Percentiles rank a stretch among this genome's conserved stretches.
Conservation (phyloP, 2,329 filamentous ascomycete genomes). For the Chaetothyriales sp. region DNA sequence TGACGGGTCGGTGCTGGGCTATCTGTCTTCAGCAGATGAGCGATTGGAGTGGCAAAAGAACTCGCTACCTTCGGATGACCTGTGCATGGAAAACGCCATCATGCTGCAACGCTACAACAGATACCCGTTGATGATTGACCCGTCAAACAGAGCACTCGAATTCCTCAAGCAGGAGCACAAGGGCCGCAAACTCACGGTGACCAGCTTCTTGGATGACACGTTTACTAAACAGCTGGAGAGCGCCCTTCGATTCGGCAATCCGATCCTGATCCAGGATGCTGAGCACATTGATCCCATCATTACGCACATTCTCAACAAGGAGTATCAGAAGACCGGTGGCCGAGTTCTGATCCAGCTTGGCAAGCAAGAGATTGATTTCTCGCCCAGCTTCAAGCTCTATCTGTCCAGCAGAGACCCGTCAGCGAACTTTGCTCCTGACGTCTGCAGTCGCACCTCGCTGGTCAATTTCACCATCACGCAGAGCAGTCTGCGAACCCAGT, state of each 20-base stretch:
- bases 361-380: constrained; percentile 98
- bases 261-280: constrained; percentile 94
- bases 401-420: constrained; percentile 92
- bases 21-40: constrained; percentile 90
- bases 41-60: constrained; percentile 90
- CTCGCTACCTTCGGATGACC: constrained; percentile 80
- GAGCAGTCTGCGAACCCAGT: constrained; percentile 96
- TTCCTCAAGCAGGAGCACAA: constrained; percentile 92
- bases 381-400: constrained; percentile 87
- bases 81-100: constrained; percentile 97
- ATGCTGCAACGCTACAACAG: constrained; percentile 95
- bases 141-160: constrained; percentile 83
- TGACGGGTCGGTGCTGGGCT: constrained; percentile 89
- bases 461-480: constrained; percentile 99
- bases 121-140: constrained; percentile 96
- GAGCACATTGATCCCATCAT: constrained; percentile 94
- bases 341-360: constrained; percentile 96
- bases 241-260: constrained; percentile 91
- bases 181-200: constrained; percentile 83
- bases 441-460: constrained; percentile 95
- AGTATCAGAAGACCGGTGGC: constrained; percentile 95
- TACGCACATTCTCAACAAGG: constrained; percentile 97
- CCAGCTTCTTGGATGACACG: constrained; percentile 92
- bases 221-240: constrained; percentile 98
- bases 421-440: constrained; percentile 84